Evolutionary conservation across 352 stramenopile species (phyloP), one percentile per base, ranked within the genome.

Genomic region (Phytophthora palmivora): DNA sequence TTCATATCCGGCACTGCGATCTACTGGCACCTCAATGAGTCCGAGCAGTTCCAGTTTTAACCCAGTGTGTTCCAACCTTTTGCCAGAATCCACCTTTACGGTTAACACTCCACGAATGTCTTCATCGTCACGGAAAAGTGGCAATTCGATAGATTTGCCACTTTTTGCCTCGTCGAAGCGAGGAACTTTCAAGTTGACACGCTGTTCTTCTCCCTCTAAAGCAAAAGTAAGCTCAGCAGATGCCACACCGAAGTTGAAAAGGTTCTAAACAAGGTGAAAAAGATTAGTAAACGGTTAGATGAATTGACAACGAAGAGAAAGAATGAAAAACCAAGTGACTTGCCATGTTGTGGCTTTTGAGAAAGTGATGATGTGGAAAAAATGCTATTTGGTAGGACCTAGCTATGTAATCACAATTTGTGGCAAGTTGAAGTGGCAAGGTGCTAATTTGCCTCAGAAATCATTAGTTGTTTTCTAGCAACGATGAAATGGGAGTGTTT

Each of bases 11-110:
- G 82, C 76, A 41, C 67, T 75, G 30, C 86, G 84, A 43, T 97
- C 92, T 51, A 94, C 67, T 4, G 80, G 91, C 42, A 95, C 74
- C 58, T 97, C 89, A 73, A 99, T 98, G 22, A 96, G 76, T 14
- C 97, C 97, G 42, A 99, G 82, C 46, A 99, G 85, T 74, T 99
- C 93, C 10, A 99, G 78, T 50, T 96, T 98, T 42, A 99, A 91
- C 24, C 97, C 97, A 7, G 94, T 82, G 77, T 99, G 96, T 64
- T 99, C 96, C 18, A 98, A 72, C 33, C 94, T 97, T 69, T 98
- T 98, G 19, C 89, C 90, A 18, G 79, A 75, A 9, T 94, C 80
- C 7, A 99, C 67, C 22, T 67, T 44, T 16, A 97, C 78, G 12
- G 74, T 76, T 18, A 97, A 72, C 7, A 64, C 48, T 4, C 92